phyloP scores from a whole-genome alignment of 1,284 basidiomycete species.

The Porodaedalea pini region DNA sequence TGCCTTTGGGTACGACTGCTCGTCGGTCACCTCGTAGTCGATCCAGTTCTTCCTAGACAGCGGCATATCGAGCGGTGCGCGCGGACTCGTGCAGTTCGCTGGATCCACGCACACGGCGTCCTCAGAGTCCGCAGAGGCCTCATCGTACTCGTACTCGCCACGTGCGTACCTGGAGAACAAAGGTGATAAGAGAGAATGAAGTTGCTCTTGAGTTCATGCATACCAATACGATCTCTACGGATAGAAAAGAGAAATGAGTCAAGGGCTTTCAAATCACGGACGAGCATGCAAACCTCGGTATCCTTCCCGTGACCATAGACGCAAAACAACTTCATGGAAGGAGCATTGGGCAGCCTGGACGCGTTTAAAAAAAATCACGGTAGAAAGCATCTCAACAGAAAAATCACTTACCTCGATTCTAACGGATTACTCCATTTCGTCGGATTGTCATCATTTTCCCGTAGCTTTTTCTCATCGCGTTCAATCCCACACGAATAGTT shows the following conservation, averaged over 20 bases:
- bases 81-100: constrained; percentile 40
- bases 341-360: constrained; percentile 79
- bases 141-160: constrained; percentile 67
- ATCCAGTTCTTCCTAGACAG: constrained; percentile 72
- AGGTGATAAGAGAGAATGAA: no score
- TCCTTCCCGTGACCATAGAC: constrained; percentile 96
- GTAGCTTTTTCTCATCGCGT: constrained; percentile 62
- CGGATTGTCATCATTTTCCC: constrained; percentile 66
- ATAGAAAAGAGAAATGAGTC: neutral
- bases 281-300: constrained; percentile 69
- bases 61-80: constrained; percentile 54
- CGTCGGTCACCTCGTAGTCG: constrained; percentile 76
- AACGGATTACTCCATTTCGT: constrained; percentile 95
- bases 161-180: constrained; percentile 77
- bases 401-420: constrained; percentile 63
- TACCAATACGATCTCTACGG: constrained; percentile 65
- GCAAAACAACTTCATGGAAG: constrained; percentile 91
- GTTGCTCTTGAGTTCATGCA: no score
- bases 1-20: constrained; percentile 59
- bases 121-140: constrained; percentile 46
- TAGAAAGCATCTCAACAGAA: neutral
- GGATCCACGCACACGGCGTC: constrained; percentile 39
- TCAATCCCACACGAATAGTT: constrained; percentile 97
- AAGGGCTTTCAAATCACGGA: neutral
- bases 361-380: neutral